Percentiles rank a stretch among this genome's conserved stretches.
Evolutionary conservation across 768 basidiomycete species (phyloP).

Genomic region (Boletales sp.): DNA sequence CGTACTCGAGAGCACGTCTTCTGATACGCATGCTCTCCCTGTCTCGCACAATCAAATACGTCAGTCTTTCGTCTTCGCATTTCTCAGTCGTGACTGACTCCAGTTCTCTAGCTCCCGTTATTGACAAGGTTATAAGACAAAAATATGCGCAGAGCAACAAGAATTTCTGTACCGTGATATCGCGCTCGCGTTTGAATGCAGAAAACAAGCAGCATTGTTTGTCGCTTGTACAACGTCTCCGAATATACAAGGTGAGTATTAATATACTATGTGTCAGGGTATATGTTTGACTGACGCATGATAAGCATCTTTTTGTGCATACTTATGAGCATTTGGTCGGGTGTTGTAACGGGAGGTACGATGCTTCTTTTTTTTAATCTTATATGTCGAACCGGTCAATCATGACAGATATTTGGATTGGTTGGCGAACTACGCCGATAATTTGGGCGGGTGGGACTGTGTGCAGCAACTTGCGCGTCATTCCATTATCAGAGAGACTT

Average conservation of each 20-base stretch:
- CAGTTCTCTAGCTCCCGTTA: slow-evolving; percentile 1
- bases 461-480: slow-evolving; percentile 16
- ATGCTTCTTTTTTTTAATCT: neutral
- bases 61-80: slow-evolving; percentile 4
- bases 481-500: slow-evolving; percentile 10
- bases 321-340: slow-evolving; percentile 18
- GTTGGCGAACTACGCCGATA: slow-evolving; percentile 3
- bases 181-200: neutral
- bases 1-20: too few species aligned
- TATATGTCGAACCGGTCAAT: neutral
- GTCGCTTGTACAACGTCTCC: slow-evolving; percentile 6
- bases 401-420: slow-evolving; percentile 5
- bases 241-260: slow-evolving; percentile 19
- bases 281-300: slow-evolving; percentile 1
- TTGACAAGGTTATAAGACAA: slow-evolving; percentile 3
- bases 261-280: neutral
- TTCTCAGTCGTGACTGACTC: neutral
- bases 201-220: slow-evolving; percentile 1
- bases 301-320: slow-evolving; percentile 23
- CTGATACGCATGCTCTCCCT: too few species aligned
- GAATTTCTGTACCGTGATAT: slow-evolving; percentile 4
- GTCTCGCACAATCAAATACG: neutral
- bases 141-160: neutral
- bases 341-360: slow-evolving; percentile 13
- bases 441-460: slow-evolving; percentile 15